Base-by-base conservation (phyloP, 345 rosid species). In the Aegle marmelos region DNA sequence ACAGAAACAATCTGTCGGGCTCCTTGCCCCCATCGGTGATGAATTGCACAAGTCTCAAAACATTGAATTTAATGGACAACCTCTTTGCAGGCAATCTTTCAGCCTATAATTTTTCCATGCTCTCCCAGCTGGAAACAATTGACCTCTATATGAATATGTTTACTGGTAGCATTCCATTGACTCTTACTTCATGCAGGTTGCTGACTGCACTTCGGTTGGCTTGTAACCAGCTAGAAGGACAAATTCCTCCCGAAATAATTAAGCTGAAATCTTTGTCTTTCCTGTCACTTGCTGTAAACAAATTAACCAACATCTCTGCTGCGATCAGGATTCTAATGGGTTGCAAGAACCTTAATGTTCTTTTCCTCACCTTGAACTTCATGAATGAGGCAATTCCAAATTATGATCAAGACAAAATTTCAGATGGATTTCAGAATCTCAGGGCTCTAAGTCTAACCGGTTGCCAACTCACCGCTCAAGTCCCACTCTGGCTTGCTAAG, bases 311-410 rank as follows among this genome's bases (percentile, higher is more conserved):
- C n/a, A 73, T 80, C 72, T 80, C 77, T 10, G 79, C 81, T 54
- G 83, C 83, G 13, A 70, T 83, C 39, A 59, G 28, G 48, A 71
- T 69, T 69, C 59, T 83, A 61, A 80, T 78, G 81, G 79, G 84
- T 16, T 83, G 82, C 77, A 80, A 80, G 82, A 83, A 66, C 62
- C 78, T 83, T 53, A 60, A 78, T 30, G 56, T 81, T 72, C 60
- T 83, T 50, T 70, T 83, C 27, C 54, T 50, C 54, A 3, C 54
- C 21, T 0, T 13, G 5, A 50, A 50, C 54, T 50, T 50, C 54
- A 50, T 50, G 54, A 50, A 50, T 4, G 54, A 50, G 73, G 71
- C 70, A 69, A 66, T 72, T 6, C 84, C 82, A 60, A 74, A 78
- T 63, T 76, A 68, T 25, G 81, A 73, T 28, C 48, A 41, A 50